A percentile compares a stretch with the other conserved stretches of the same genome.
Evolutionary conservation across 768 basidiomycete species (phyloP).

Genomic region (Leccinum arenicola): DNA sequence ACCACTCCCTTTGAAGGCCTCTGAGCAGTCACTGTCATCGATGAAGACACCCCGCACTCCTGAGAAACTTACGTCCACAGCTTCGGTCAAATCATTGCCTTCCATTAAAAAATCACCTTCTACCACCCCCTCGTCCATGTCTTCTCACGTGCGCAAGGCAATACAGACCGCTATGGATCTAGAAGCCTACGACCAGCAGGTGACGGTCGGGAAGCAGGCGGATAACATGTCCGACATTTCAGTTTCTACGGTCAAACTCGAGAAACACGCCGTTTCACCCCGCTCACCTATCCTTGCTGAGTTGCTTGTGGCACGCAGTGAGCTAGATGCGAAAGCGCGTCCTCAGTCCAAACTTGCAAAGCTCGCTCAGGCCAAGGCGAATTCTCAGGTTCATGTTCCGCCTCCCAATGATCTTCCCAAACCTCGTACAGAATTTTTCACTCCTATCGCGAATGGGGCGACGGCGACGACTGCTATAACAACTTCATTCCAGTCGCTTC

Average conservation of each 20-base stretch:
- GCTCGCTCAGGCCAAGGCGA: slow-evolving; percentile 61
- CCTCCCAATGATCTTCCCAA: slow-evolving; percentile 39
- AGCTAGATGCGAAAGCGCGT: slow-evolving; percentile 29
- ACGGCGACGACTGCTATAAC: slow-evolving; percentile 86
- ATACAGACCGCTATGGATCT: slow-evolving; percentile 64
- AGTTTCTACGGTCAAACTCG: slow-evolving; percentile 22
- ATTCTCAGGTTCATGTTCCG: slow-evolving; percentile 19
- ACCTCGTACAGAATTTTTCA: slow-evolving; percentile 65
- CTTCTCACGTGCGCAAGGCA: slow-evolving; percentile 61
- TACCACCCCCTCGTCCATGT: slow-evolving; percentile 46
- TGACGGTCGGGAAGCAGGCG: slow-evolving; percentile 3
- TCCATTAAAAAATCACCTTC: slow-evolving; percentile 24
- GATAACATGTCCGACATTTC: slow-evolving; percentile 19
- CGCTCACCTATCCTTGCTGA: slow-evolving; percentile 20
- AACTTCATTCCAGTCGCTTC: slow-evolving; percentile 72
- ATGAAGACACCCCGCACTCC: slow-evolving; percentile 25
- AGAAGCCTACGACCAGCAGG: slow-evolving; percentile 48
- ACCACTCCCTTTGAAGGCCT: slow-evolving; percentile 15
- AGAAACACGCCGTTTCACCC: slow-evolving; percentile 19
- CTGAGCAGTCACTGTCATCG: slow-evolving; percentile 14
- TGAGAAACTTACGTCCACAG: slow-evolving; percentile 12
- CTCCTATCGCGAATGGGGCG: slow-evolving; percentile 77
- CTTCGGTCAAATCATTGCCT: slow-evolving; percentile 27
- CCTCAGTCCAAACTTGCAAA: slow-evolving; percentile 71
- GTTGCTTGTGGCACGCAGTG: slow-evolving; percentile 9